Evolutionary conservation across 1,284 basidiomycete genomes (phyloP), one percentile per base, ranked within the genome.

Genomic region (Naganishia sp.): DNA sequence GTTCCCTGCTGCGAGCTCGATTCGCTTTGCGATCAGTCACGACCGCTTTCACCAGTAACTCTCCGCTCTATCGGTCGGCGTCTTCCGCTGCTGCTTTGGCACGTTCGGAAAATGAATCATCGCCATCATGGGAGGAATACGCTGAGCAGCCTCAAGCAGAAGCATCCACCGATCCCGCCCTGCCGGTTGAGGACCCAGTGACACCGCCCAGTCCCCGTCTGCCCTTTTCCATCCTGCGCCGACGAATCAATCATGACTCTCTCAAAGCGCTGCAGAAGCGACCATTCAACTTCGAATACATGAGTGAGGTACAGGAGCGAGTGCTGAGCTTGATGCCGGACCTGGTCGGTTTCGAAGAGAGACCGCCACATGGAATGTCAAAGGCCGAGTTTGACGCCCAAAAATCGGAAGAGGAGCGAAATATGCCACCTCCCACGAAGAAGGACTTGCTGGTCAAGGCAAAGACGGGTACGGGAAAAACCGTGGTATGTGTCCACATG

Each of bases 391-490:
- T 43, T 2, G 46, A 63, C n/a, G 71, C 66, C 36, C 56, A 71
- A 52, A 54, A 53, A 15, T 49, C 55, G 31, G 68, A 66, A 39
- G 70, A 69, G 31, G 69, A 55, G 56, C 50, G n/a, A 70, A 70
- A 43, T 59, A 53, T 33, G 7, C 45, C 72, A 60, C 69, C 71
- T 43, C 65, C 59, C 13, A 71, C 69, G 18, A 70, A 73, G 68
- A 73, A 72, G 59, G 72, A 74, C 75, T 61, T 80, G 71, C 68
- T 78, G 70, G 70, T 75, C 71, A 77, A 77, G 75, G 91, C 93
- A n/a, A 90, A 89, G 78, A 95, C 94, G 0, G 92, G 94, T 50
- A 94, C 93, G 0, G 93, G 93, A 57, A 97, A 96, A 81, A 96
- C 93, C 0, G 81, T 94, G 43, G 79, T 76, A 50, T 67, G 77